A percentile compares a stretch with the other conserved stretches of the same genome.
Conservation (phyloP, 805 yeast genomes). For the Schizosaccharomyces osmophilus region DNA sequence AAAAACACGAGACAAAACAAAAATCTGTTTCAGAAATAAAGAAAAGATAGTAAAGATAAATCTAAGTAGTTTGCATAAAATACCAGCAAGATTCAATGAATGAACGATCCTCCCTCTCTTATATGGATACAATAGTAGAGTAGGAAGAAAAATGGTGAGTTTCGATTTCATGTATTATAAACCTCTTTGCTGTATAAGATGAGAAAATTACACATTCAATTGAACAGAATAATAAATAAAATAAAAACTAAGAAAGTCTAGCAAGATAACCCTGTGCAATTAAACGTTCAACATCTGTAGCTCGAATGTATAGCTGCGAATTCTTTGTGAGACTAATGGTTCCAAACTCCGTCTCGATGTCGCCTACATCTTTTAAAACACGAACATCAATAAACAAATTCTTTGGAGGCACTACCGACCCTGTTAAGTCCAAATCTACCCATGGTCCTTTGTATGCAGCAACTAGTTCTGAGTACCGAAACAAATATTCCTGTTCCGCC, state of each 20-base stretch:
- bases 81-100: too few species aligned
- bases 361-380: slow-evolving; percentile 84
- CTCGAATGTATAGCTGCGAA: slow-evolving; percentile 82
- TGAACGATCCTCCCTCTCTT: too few species aligned
- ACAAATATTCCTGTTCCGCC: slow-evolving; percentile 55
- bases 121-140: too few species aligned
- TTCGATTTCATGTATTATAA: too few species aligned
- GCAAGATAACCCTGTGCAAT: slow-evolving; percentile 86
- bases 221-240: neutral
- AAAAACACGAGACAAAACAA: neutral
- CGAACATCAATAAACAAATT: slow-evolving; percentile 86
- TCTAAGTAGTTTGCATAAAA: too few species aligned
- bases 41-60: neutral
- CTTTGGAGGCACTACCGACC: slow-evolving; percentile 71
- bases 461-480: slow-evolving; percentile 43
- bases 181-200: too few species aligned
- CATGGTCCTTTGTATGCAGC: slow-evolving; percentile 56
- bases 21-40: neutral
- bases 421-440: slow-evolving; percentile 66
- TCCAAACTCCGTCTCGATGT: slow-evolving; percentile 91
- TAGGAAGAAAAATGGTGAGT: too few species aligned
- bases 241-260: slow-evolving; percentile 22
- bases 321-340: slow-evolving; percentile 67
- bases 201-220: neutral
- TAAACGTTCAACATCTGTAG: slow-evolving; percentile 77